Conservation (phyloP, 2,329 filamentous ascomycete genomes). For the Talaromyces sp. region DNA sequence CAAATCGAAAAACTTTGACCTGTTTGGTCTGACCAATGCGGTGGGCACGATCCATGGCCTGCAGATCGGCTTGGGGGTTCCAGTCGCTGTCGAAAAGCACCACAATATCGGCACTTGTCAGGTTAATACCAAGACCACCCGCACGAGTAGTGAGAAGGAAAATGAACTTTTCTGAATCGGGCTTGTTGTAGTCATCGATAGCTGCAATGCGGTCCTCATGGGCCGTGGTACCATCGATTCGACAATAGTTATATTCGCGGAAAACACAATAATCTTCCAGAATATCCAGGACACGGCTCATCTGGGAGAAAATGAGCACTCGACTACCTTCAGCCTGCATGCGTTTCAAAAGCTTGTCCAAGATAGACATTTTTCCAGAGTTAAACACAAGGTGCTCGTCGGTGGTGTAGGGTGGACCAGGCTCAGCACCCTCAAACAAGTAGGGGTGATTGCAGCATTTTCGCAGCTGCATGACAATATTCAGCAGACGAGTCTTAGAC, state of each 20-base stretch:
- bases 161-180: constrained; percentile 92
- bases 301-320: constrained; percentile 98
- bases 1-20: constrained; percentile 92
- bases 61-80: constrained; percentile 97
- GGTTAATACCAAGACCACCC: constrained; percentile 93
- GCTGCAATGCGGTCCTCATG: constrained; percentile 97
- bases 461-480: constrained; percentile 98
- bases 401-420: constrained; percentile 95
- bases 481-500: constrained; percentile 93
- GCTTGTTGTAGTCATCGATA: constrained; percentile 98
- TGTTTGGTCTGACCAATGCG: constrained; percentile 99
- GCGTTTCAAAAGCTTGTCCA: constrained; percentile 85
- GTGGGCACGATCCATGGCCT: constrained; percentile 98
- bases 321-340: constrained; percentile 86
- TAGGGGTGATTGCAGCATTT: constrained; percentile 99
- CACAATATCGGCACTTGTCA: constrained; percentile 93
- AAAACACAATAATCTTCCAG: constrained; percentile 98
- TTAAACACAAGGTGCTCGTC: constrained; percentile 95
- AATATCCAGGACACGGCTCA: constrained; percentile 96
- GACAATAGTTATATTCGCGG: constrained; percentile 90
- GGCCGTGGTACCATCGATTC: constrained; percentile 94
- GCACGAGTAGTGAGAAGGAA: constrained; percentile 95
- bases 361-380: constrained; percentile 94
- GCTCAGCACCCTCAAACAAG: constrained; percentile 95
- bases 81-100: constrained; percentile 97